These are phyloP conservation scores for Rhodocollybia butyracea DNA, from an alignment of 768 basidiomycete genomes.

Conservation along the genomic window DNA sequence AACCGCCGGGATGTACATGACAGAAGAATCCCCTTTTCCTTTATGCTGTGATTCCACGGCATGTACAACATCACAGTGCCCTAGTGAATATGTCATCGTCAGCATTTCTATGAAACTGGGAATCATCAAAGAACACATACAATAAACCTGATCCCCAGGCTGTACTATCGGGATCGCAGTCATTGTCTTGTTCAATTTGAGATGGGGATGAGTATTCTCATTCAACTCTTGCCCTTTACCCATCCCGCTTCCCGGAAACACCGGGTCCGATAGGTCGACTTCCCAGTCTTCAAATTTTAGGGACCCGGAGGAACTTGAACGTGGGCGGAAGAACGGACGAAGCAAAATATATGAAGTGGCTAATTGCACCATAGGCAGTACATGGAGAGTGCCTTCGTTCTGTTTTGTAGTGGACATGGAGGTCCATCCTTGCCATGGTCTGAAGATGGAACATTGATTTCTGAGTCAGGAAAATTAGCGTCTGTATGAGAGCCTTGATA, in stretches of 20 bases:
- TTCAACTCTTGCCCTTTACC: conserved; percentile 56
- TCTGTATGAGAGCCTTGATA: background rate
- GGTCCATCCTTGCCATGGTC: conserved; percentile 60
- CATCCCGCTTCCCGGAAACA: conserved; percentile 53
- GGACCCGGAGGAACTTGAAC: conserved; percentile 17
- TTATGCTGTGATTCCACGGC: conserved; percentile 48
- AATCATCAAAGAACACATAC: conserved; percentile 24
- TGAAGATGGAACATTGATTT: conserved; percentile 51
- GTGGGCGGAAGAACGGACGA: conserved; percentile 61
- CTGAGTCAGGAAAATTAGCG: conserved; percentile 22
- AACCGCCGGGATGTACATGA: conserved; percentile 54
- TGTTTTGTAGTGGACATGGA: conserved; percentile 51
- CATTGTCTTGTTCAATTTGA: conserved; percentile 55
- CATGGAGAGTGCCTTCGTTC: conserved; percentile 58
- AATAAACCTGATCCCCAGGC: conserved; percentile 65
- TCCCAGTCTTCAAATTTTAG: conserved; percentile 52
- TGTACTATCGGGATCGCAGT: conserved; percentile 52
- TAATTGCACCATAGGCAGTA: conserved; percentile 55
- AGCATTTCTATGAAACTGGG: background rate
- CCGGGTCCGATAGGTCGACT: conserved; percentile 43
- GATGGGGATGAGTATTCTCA: conserved; percentile 57
- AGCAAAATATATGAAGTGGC: conserved; percentile 60
- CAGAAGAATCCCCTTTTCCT: conserved; percentile 49
- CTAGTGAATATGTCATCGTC: no score
- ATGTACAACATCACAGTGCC: conserved; percentile 56